Conservation (phyloP, 257 asterid species). For the Cordia subcordata region DNA sequence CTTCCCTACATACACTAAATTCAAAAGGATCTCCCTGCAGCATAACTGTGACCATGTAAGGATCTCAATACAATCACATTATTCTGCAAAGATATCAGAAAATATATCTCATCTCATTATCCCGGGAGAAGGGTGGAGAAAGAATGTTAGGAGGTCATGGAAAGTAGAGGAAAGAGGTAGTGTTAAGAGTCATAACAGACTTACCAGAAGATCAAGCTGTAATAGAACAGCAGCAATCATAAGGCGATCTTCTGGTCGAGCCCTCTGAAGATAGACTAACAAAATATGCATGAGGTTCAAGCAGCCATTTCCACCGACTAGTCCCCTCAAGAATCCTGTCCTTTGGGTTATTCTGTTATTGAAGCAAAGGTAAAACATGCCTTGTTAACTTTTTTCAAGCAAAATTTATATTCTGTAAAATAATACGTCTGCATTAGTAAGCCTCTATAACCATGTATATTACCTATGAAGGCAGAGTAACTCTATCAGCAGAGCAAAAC, state of each 20-base stretch:
- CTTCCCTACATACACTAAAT: constrained; percentile 68
- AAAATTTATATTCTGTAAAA: no score
- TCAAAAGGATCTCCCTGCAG: constrained; percentile 51
- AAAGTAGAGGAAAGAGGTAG: not conserved
- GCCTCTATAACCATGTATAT: not conserved
- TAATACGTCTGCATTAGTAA: not conserved
- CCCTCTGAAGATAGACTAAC: constrained; percentile 52
- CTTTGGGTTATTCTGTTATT: constrained; percentile 46
- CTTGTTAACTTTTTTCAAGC: not conserved
- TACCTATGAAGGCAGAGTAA: constrained; percentile 70
- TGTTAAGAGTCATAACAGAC: constrained; percentile 1
- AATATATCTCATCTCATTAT: not conserved
- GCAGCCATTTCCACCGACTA: constrained; percentile 53
- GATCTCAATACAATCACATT: not conserved
- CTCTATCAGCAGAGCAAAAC: constrained; percentile 53
- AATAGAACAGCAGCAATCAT: constrained; percentile 55
- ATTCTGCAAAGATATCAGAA: not conserved
- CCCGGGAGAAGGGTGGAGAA: not conserved
- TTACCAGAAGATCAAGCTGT: constrained; percentile 74
- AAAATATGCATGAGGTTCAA: constrained; percentile 56
- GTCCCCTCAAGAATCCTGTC: constrained; percentile 34
- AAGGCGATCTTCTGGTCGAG: constrained; percentile 55
- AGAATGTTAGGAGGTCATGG: not conserved
- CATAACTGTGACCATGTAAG: constrained; percentile 14
- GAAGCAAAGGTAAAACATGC: not conserved